Evolutionary conservation across 768 basidiomycete genomes (phyloP).

Genomic region (Imleria badia): DNA sequence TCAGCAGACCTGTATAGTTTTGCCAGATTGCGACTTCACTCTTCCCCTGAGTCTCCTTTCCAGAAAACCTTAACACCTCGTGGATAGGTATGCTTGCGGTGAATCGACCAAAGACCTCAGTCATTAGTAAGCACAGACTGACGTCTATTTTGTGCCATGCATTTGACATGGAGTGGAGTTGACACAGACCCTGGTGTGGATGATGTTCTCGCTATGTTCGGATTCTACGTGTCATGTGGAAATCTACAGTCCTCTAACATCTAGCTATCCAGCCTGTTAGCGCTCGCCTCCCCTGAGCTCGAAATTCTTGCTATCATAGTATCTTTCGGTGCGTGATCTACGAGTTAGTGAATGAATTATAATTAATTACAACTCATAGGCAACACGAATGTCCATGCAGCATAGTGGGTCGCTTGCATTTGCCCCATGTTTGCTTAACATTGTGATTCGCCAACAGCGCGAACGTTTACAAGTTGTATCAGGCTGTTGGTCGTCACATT

Average conservation of each 20-base stretch:
- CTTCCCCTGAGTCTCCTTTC: too few relatives aligned
- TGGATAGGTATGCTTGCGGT: slow-evolving; percentile 16
- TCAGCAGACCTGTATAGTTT: too few relatives aligned
- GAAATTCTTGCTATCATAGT: slow-evolving; percentile 75
- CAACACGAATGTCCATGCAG: slow-evolving; percentile 64
- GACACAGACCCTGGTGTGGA: slow-evolving; percentile 89
- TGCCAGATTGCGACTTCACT: too few relatives aligned
- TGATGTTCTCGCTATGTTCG: slow-evolving; percentile 75
- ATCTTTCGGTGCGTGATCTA: slow-evolving; percentile 59
- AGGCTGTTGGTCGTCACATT: slow-evolving; percentile 60
- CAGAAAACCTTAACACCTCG: too few relatives aligned
- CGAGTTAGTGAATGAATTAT: not conserved
- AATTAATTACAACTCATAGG: slow-evolving; percentile 39
- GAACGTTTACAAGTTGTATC: slow-evolving; percentile 78
- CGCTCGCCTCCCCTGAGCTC: slow-evolving; percentile 80
- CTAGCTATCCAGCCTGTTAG: slow-evolving; percentile 57
- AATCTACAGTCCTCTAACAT: not conserved
- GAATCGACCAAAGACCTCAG: slow-evolving; percentile 42
- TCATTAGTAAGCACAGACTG: slow-evolving; percentile 57
- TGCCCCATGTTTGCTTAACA: not conserved
- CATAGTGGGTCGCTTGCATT: slow-evolving; percentile 43
- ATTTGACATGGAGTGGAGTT: slow-evolving; percentile 42
- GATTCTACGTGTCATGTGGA: not conserved
- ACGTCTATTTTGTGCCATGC: not conserved
- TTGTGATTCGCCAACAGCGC: slow-evolving; percentile 37